Evolutionary conservation across 805 yeast species (phyloP), one percentile per base, ranked within the genome.

Genomic region (Saccharomycopsis selenospora): DNA sequence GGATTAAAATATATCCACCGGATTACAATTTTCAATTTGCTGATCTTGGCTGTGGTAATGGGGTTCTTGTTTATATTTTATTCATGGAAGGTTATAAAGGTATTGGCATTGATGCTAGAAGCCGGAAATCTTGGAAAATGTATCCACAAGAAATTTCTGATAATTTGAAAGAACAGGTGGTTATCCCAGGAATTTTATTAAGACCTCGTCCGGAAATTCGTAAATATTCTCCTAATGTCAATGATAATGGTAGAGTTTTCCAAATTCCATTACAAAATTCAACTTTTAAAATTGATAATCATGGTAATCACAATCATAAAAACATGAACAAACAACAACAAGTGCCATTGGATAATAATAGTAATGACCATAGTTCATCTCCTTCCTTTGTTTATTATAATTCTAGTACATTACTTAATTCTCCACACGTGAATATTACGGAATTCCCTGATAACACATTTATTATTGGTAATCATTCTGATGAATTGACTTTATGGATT

Each of bases 31-130:
- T 84, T 57, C 82, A 81, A 57, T 91, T 90, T 61, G 73, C 91
- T 55, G 98, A 91, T 66, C 63, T 91, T 47, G 98, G 98, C 0
- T 91, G 98, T 67, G 98, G 98, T 4, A 91, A 91, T 65, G 98
- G 98, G 6, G 70, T 87, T 13, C 66, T 91, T 41, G 95, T 87
- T 8, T 77, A 86, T 57, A 76, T 91, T 24, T 68, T 91, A 43
- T 66, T 75, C 5, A 68, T 70, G 70, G 98, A 91, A 66, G 97
- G 97, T 0, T 85, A 77, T 57, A 67, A 59, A 29, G 97, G 98
- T 2, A 62, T 73, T 30, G 98, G 98, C 11, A 79, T 90, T 23
- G 98, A 91, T 66, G 96, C 96, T 0, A 71, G 98, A 42, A 77
- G 79, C 2, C 72, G 98, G 50, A 90, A 90, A 59, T 85, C 96